phyloP scores from a whole-genome alignment of 2,329 filamentous ascomycete species.

The Aquanectria penicillioides region DNA sequence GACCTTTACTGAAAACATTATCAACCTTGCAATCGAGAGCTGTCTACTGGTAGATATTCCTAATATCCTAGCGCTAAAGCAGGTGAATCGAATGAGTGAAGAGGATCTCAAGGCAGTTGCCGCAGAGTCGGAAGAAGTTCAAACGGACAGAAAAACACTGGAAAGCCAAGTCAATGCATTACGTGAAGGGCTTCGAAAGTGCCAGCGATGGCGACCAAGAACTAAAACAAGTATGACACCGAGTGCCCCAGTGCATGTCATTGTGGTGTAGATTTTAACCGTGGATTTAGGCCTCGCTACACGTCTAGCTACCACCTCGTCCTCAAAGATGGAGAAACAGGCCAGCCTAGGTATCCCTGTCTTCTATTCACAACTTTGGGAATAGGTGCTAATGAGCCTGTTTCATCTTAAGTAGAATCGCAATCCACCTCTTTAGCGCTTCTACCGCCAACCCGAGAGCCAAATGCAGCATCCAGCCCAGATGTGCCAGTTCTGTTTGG shows the following conservation, averaged over 20 bases:
- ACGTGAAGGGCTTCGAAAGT: constrained; percentile 21
- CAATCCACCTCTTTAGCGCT: too few species aligned
- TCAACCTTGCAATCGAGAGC: constrained; percentile 58
- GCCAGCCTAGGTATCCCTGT: too few species aligned
- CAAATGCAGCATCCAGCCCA: too few species aligned
- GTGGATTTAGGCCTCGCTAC: background rate
- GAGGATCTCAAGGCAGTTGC: constrained; percentile 22
- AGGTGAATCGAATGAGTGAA: constrained; percentile 38
- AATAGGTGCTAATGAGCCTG: too few species aligned
- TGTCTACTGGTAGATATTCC: constrained; percentile 56
- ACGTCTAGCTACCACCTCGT: too few species aligned
- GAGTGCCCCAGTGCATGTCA: background rate
- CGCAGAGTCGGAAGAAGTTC: constrained; percentile 16
- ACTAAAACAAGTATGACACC: constrained; percentile 21
- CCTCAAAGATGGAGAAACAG: too few species aligned
- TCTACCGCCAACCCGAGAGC: too few species aligned
- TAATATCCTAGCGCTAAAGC: constrained; percentile 51
- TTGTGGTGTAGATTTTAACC: background rate
- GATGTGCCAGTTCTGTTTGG: too few species aligned
- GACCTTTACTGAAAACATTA: constrained; percentile 59
- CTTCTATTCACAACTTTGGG: too few species aligned
- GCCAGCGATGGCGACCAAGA: constrained; percentile 26
- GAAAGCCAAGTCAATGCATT: constrained; percentile 21
- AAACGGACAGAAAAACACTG: constrained; percentile 16
- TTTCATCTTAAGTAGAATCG: too few species aligned